Conservation (phyloP, 345 rosid genomes). For the Lepidium didymum region DNA sequence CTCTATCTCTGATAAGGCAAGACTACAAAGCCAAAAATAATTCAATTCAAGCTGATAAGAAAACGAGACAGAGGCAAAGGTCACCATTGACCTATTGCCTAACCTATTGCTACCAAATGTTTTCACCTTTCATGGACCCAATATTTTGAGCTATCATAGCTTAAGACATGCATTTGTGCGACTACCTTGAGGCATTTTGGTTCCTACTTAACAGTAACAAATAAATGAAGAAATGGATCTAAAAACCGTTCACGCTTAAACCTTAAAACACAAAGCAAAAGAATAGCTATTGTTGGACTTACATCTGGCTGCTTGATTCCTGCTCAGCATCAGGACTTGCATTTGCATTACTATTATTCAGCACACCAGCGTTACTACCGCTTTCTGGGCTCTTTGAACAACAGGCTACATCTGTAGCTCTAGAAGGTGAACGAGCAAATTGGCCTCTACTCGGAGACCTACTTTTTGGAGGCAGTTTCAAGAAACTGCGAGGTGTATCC, state of each 20-base stretch:
- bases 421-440: slow-evolving; percentile 46
- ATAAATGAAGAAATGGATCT: neutral
- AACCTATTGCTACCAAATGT: neutral
- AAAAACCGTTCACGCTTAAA: neutral
- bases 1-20: slow-evolving; percentile 54
- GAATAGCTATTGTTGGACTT: neutral
- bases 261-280: neutral
- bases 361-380: slow-evolving; percentile 16
- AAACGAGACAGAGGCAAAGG: neutral
- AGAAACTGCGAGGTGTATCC: slow-evolving; percentile 52
- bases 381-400: slow-evolving; percentile 58
- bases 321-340: slow-evolving; percentile 21
- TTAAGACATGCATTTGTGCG: neutral
- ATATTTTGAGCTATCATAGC: neutral
- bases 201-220: neutral
- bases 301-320: slow-evolving; percentile 58
- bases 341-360: neutral
- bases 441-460: slow-evolving; percentile 57
- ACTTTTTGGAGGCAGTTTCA: slow-evolving; percentile 82
- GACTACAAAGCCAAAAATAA: slow-evolving; percentile 27
- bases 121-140: neutral
- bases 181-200: neutral
- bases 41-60: slow-evolving; percentile 5
- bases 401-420: slow-evolving; percentile 36
- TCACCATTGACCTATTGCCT: neutral